Conservation (phyloP, 2,329 filamentous ascomycete species). For the Colletotrichum scovillei region DNA sequence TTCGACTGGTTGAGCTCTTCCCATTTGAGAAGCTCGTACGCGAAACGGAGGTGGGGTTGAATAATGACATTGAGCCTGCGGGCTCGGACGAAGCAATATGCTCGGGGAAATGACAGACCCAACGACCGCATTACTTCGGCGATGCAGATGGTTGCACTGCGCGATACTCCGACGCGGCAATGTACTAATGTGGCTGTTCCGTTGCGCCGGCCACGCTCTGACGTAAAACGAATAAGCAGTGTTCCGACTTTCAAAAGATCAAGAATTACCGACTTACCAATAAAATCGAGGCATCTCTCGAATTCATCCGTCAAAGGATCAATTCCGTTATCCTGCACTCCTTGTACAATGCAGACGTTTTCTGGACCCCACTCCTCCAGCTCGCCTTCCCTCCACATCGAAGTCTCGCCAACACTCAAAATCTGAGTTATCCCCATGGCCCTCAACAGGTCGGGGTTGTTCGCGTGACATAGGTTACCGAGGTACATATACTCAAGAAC, state of each 20-base stretch:
- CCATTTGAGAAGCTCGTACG: conserved; percentile 96
- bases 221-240: conserved; percentile 21
- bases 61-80: conserved; percentile 97
- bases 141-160: conserved; percentile 97
- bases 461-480: conserved; percentile 92
- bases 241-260: not conserved
- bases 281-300: conserved; percentile 86
- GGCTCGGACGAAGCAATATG: conserved; percentile 96
- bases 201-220: conserved; percentile 82
- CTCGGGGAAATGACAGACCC: conserved; percentile 85
- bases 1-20: conserved; percentile 78
- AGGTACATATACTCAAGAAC: conserved; percentile 96
- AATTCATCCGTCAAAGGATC: conserved; percentile 91
- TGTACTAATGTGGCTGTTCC: conserved; percentile 92
- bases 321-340: conserved; percentile 96
- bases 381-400: conserved; percentile 81
- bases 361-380: conserved; percentile 79
- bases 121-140: conserved; percentile 95
- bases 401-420: conserved; percentile 90
- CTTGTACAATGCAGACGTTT: conserved; percentile 83
- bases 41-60: conserved; percentile 93
- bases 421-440: conserved; percentile 88
- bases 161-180: conserved; percentile 94
- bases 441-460: conserved; percentile 86
- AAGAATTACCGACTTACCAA: conserved; percentile 72